Conservation (phyloP, 768 basidiomycete genomes). For the Candolleomyces efflorescens region DNA sequence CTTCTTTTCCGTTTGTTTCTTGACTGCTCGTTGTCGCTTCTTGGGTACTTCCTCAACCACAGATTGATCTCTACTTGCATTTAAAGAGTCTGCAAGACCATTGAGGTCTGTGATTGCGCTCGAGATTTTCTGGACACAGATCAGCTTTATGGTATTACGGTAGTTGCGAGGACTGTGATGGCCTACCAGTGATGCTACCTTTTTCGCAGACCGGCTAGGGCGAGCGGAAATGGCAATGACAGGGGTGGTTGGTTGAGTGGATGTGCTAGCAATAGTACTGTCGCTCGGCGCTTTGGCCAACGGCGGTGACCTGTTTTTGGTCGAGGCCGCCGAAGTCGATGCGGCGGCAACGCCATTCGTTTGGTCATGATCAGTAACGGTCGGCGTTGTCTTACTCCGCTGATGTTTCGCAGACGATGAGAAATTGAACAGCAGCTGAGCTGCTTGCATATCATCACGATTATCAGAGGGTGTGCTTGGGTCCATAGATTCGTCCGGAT, state of each 20-base stretch:
- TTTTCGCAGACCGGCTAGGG: constrained; percentile 7
- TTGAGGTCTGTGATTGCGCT: constrained; percentile 6
- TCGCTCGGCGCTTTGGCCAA: neutral
- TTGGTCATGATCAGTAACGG: neutral
- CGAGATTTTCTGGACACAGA: constrained; percentile 1
- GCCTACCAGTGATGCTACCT: constrained; percentile 4
- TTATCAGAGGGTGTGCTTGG: constrained; percentile 25
- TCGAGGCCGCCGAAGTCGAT: neutral
- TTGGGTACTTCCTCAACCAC: neutral
- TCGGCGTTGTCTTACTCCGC: neutral
- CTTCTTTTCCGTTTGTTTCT: constrained; percentile 13
- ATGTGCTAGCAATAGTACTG: neutral
- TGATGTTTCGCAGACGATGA: neutral
- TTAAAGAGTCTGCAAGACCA: neutral
- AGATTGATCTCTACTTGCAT: neutral
- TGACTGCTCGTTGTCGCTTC: neutral
- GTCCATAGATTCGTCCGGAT: constrained; percentile 39
- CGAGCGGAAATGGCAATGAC: constrained; percentile 1
- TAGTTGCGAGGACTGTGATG: neutral
- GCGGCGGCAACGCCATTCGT: neutral
- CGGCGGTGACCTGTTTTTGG: neutral
- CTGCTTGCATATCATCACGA: constrained; percentile 50
- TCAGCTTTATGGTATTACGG: neutral
- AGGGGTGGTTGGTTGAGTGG: neutral
- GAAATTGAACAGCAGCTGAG: constrained; percentile 31